Evolutionary conservation across 108 stramenopile species (phyloP).

Genomic region (Discostella stelligeroides): DNA sequence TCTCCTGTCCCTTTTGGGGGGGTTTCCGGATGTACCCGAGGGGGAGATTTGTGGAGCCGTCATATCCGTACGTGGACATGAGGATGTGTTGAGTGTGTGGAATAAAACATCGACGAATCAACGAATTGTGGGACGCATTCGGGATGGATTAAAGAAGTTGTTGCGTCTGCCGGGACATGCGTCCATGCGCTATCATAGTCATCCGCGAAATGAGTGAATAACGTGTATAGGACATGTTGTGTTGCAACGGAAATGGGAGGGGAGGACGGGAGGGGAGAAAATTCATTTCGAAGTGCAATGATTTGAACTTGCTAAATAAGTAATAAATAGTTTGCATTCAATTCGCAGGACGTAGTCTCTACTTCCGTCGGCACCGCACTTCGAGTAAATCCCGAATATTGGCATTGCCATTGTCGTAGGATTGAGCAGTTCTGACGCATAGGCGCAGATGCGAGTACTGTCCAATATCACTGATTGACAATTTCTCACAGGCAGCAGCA

Average conservation of each 20-base stretch:
- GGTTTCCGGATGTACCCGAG: slow-evolving; percentile 78
- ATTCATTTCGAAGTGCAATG: too few species aligned
- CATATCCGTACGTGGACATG: slow-evolving; percentile 86
- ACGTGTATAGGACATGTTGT: neutral
- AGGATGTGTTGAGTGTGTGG: slow-evolving; percentile 97
- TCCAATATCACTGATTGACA: neutral
- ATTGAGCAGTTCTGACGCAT: slow-evolving; percentile 20
- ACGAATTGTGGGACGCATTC: slow-evolving; percentile 73
- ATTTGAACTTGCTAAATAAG: too few species aligned
- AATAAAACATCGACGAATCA: slow-evolving; percentile 80
- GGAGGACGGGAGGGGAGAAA: too few species aligned
- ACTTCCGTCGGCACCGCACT: slow-evolving; percentile 35
- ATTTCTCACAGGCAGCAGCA: slow-evolving; percentile 21
- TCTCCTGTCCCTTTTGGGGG: slow-evolving; percentile 92
- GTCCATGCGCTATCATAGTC: slow-evolving; percentile 50
- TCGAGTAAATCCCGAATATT: slow-evolving; percentile 82
- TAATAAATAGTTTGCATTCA: too few species aligned
- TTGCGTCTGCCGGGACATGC: slow-evolving; percentile 79
- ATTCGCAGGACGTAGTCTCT: neutral
- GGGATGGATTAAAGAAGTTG: slow-evolving; percentile 84
- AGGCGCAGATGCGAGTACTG: slow-evolving; percentile 23
- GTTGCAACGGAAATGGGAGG: too few species aligned
- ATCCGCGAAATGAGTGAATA: slow-evolving; percentile 14
- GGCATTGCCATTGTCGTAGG: slow-evolving; percentile 72
- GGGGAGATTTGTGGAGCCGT: slow-evolving; percentile 95